Evolutionary conservation across 2,329 filamentous ascomycete genomes (phyloP), one percentile per base, ranked within the genome.

Genomic region (Phyllachora maydis): DNA sequence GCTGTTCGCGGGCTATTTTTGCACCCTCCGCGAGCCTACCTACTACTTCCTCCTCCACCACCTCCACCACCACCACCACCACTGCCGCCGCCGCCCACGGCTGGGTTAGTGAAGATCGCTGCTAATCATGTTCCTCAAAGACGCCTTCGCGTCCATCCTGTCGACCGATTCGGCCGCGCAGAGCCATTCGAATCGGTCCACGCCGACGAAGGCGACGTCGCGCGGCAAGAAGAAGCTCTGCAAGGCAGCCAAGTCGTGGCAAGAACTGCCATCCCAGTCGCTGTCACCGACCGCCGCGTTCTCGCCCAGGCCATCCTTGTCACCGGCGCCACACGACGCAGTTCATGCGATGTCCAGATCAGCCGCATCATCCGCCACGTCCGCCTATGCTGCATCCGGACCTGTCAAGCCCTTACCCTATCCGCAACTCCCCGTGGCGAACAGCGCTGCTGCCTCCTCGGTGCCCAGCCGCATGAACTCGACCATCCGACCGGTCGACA

Each of bases 401-500:
- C n/a, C n/a, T n/a, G n/a, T n/a, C n/a, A n/a, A n/a, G n/a, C n/a
- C n/a, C n/a, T n/a, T n/a, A n/a, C n/a, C n/a, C 22, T 28, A 35
- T 36, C 27, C 26, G 32, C 20, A 43, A 39, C 24, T 23, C 26
- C 6, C 25, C 23, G 8, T 25, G 27, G 34, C 21, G 22, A 29
- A 34, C 30, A 21, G 27, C 24, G 22, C 34, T 12, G 32, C 28
- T 23, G 28, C 27, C 26, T 24, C 28, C 20, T 23, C 31, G 16
- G 33, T 33, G 23, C 39, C 43, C 20, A 36, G 35, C 27, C 41
- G 45, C 25, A 47, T 43, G 31, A 38, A 45, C 26, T 49, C 51
- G 35, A 65, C 62, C 15, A 68, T 69, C 30, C 59, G 64, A 30
- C 55, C 59, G 26, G 63, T 69, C 18, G 50, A 53, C 18, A 65